Evolutionary conservation across 345 rosid species (phyloP).

Genomic region (Aethionema arabicum): DNA sequence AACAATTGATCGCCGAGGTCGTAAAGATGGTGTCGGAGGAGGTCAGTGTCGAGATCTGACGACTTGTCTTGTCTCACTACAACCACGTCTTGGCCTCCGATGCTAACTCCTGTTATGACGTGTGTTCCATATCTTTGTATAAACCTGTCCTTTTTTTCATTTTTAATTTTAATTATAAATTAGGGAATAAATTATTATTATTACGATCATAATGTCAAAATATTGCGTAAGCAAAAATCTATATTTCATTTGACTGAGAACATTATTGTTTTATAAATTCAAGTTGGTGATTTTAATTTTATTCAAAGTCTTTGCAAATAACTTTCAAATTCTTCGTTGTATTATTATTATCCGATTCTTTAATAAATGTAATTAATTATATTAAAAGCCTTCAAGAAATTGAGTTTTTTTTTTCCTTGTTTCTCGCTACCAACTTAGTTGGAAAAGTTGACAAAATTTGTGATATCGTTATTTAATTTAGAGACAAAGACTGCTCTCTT

Average conservation of each 20-base stretch:
- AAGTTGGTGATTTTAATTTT: conserved; percentile 9
- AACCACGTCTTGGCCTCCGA: conserved; percentile 82
- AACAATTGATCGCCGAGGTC: conserved; percentile 84
- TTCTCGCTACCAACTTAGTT: conserved; percentile 26
- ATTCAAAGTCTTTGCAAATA: conserved; percentile 29
- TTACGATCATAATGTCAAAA: not conserved
- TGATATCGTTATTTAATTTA: not conserved
- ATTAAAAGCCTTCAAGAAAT: not conserved
- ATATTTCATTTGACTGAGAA: not conserved
- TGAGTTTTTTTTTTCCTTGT: conserved; percentile 8
- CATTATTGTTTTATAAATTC: not conserved
- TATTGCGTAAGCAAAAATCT: not conserved
- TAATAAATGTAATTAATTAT: not conserved
- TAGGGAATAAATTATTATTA: not conserved
- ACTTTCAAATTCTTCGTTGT: conserved; percentile 13
- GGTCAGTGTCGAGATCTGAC: conserved; percentile 50
- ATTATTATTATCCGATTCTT: conserved; percentile 17
- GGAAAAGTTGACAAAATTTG: conserved; percentile 32
- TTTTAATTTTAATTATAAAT: not conserved
- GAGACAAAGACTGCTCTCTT: not conserved
- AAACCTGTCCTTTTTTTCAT: conserved; percentile 51
- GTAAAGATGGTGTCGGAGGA: conserved; percentile 63
- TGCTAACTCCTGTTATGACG: conserved; percentile 64
- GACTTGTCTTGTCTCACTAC: conserved; percentile 67
- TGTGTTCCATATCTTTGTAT: conserved; percentile 92